Percentiles rank a stretch among this genome's conserved stretches.
These are phyloP conservation scores for Stephania yunnanensis DNA, from an alignment of 164 flowering plant genomes.

Conservation along the genomic window DNA sequence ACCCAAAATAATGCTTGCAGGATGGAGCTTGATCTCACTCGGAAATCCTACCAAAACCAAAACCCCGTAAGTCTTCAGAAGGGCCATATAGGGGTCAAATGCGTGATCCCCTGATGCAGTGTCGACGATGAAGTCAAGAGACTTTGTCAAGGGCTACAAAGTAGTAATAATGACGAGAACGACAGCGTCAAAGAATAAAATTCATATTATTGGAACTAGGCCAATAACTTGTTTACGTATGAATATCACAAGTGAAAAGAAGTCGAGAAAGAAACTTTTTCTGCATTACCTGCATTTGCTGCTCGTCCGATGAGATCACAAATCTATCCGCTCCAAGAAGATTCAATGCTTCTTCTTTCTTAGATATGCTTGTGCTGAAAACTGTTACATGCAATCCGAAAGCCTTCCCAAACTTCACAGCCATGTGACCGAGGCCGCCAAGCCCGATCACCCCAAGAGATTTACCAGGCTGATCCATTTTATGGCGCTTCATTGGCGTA, in stretches of 20 bases:
- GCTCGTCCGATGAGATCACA: constrained; percentile 57
- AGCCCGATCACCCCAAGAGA: constrained; percentile 74
- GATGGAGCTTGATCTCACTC: not conserved
- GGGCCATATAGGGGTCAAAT: not conserved
- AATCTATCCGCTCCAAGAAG: constrained; percentile 67
- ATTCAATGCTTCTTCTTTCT: constrained; percentile 63
- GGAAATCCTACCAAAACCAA: not conserved
- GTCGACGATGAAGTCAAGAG: constrained; percentile 7
- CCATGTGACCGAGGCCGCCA: constrained; percentile 86
- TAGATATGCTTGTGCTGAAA: constrained; percentile 65
- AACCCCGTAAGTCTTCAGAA: constrained; percentile 1
- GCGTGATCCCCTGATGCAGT: constrained; percentile 1
- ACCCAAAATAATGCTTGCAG: not conserved
- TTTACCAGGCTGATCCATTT: constrained; percentile 82
- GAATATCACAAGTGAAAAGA: not conserved
- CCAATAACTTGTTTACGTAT: not conserved
- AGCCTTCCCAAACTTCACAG: constrained; percentile 79
- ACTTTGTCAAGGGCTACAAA: constrained; percentile 3
- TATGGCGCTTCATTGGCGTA: constrained; percentile 68
- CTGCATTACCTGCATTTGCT: constrained; percentile 56
- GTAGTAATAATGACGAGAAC: not conserved
- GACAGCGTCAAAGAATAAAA: not conserved
- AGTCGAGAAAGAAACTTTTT: not conserved
- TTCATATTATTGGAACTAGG: not conserved
- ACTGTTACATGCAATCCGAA: constrained; percentile 67